phyloP scores from a whole-genome alignment of 371 early-diverging fungal species.

The Syncephalis plumigaleata region DNA sequence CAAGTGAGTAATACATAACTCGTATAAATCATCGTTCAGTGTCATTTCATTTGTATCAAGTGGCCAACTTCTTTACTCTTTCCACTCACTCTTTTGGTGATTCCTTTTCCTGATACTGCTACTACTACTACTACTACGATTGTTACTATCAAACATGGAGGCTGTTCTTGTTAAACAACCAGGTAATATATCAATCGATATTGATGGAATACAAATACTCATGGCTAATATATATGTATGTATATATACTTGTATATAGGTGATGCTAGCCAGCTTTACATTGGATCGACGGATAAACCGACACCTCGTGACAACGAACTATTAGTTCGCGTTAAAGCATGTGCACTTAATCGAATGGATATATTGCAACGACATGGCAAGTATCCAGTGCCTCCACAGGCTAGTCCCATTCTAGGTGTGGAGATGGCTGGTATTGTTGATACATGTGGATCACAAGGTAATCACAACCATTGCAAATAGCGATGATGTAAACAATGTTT shows the following conservation, averaged over 20 bases:
- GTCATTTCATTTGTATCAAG: too few species aligned
- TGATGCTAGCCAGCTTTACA: conserved; percentile 25
- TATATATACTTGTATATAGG: conserved; percentile 12
- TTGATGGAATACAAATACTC: background rate
- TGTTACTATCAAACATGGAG: conserved; percentile 11
- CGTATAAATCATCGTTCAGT: too few species aligned
- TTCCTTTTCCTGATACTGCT: background rate
- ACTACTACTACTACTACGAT: background rate
- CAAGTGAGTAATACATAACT: too few species aligned
- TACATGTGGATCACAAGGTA: conserved; percentile 23
- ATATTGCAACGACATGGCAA: conserved; percentile 47
- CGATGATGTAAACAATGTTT: background rate
- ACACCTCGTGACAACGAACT: conserved; percentile 30
- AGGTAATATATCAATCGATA: conserved; percentile 2
- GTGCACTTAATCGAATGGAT: conserved; percentile 65
- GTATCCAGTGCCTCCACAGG: conserved; percentile 48
- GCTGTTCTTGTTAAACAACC: conserved; percentile 20
- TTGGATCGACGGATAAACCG: conserved; percentile 31
- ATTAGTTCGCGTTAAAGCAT: conserved; percentile 36
- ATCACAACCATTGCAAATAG: background rate
- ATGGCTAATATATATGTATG: background rate
- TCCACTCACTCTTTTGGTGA: too few species aligned
- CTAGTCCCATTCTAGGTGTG: conserved; percentile 49
- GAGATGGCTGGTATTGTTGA: conserved; percentile 54
- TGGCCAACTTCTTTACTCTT: too few species aligned